Conservation (phyloP, 306 rosid species). For the Oemleria cerasiformis region DNA sequence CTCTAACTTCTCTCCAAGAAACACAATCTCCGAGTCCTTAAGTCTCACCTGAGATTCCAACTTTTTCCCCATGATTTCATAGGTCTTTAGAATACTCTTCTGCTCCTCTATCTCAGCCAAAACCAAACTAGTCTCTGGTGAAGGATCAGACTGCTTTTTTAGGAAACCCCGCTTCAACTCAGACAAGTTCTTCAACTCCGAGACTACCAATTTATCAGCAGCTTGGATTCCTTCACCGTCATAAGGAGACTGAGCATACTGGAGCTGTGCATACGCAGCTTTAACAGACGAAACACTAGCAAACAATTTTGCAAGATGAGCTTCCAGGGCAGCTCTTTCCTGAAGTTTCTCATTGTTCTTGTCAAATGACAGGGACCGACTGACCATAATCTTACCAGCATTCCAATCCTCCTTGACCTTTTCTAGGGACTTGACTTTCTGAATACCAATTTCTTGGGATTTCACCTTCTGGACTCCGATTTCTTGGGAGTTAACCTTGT, state of each 20-base stretch:
- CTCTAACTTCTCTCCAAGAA: constrained; percentile 63
- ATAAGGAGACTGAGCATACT: constrained; percentile 68
- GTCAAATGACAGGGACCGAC: constrained; percentile 30
- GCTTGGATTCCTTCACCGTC: constrained; percentile 72
- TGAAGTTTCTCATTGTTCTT: constrained; percentile 53
- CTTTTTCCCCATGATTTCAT: constrained; percentile 61
- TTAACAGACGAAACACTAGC: constrained; percentile 68
- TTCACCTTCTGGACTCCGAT: background rate
- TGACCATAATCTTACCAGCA: constrained; percentile 22
- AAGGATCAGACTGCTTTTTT: constrained; percentile 72
- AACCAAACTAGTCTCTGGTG: constrained; percentile 44
- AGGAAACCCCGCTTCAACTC: constrained; percentile 75
- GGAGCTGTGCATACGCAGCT: constrained; percentile 81
- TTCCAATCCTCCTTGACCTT: constrained; percentile 32
- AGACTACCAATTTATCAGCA: constrained; percentile 55
- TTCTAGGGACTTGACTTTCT: constrained; percentile 20
- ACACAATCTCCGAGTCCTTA: constrained; percentile 69
- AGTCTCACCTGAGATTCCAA: constrained; percentile 69
- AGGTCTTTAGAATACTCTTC: constrained; percentile 61
- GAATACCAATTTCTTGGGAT: constrained; percentile 4
- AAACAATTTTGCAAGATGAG: constrained; percentile 66
- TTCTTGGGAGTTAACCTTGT: background rate
- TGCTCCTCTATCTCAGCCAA: constrained; percentile 74
- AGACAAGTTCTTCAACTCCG: constrained; percentile 67
- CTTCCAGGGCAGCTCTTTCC: constrained; percentile 55